Evolutionary conservation across 2,329 filamentous ascomycete species (phyloP), one percentile per base, ranked within the genome.

Genomic region (Alternaria alternata): DNA sequence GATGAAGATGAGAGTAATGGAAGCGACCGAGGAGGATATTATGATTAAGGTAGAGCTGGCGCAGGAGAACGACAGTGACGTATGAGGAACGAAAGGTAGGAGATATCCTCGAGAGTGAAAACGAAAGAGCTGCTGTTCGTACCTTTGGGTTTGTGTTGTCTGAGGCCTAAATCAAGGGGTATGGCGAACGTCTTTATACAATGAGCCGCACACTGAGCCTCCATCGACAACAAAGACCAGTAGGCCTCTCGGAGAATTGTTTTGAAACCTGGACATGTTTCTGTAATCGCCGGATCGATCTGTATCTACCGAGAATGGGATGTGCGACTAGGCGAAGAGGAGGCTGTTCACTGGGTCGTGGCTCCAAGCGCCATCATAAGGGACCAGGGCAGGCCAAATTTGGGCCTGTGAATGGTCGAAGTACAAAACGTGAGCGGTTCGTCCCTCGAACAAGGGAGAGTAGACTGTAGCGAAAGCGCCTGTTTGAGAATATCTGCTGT

Each of bases 231-330:
- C 68, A 69, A 67, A 65, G 74, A 65, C 69, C 67, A 67, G 63
- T 59, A 64, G 71, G 72, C 67, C 69, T 54, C 56, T 67, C 71
- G 74, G 74, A 75, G 75, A 77, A 76, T 75, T 76, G 58, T 67
- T 61, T 67, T 78, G 76, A 78, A 78, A 79, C 76, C 67, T 67
- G 65, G 69, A 68, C 66, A 63, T 69, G 76, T 78, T 77, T 77
- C 73, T 75, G 67, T 77, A 78, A 75, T 77, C 77, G 77, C 76
- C 75, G 69, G 69, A 73, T 70, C 62, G 64, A 71, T 71, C 65
- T 68, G 54, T 53, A 57, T 64, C 58, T 62, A 57, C 68, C 73
- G 57, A 62, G 72, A 70, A 61, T 63, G 65, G 65, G 59, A 63
- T 63, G 65, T 73, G 68, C 71, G 73, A 76, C 74, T 70, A 69